A percentile compares a stretch with the other conserved stretches of the same genome.
Evolutionary conservation across 2,329 filamentous ascomycete genomes (phyloP).

Genomic region (Hirsutella thompsonii): DNA sequence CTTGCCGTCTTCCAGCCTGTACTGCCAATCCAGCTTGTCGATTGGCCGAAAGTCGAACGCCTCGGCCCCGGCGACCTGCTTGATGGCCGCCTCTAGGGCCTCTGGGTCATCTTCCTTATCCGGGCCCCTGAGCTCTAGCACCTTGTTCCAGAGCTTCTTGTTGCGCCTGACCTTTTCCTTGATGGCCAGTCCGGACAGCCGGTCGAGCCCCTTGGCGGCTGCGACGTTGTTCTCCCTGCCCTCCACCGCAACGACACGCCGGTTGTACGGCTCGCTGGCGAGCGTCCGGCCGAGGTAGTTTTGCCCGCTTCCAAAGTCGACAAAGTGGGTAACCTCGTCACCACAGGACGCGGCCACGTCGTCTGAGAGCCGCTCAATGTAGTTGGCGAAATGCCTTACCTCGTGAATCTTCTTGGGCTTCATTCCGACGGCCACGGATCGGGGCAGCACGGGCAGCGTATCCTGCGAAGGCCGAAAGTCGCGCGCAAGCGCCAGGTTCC

Average conservation of each 20-base stretch:
- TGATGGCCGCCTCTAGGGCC: constrained; percentile 17
- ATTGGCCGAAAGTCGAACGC: constrained; percentile 33
- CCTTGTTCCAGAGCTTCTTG: constrained; percentile 61
- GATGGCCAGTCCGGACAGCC: constrained; percentile 64
- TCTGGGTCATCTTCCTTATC: constrained; percentile 26
- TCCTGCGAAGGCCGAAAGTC: constrained; percentile 35
- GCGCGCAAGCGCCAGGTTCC: constrained; percentile 54
- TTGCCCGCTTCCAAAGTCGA: constrained; percentile 93
- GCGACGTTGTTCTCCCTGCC: constrained; percentile 75
- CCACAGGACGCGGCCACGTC: constrained; percentile 46
- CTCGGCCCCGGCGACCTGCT: constrained; percentile 19
- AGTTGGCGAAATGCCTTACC: constrained; percentile 80
- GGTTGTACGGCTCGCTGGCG: constrained; percentile 74
- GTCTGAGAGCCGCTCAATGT: constrained; percentile 50
- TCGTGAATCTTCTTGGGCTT: constrained; percentile 93
- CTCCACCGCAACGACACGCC: constrained; percentile 82
- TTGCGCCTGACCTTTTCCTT: constrained; percentile 65
- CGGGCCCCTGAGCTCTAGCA: constrained; percentile 25
- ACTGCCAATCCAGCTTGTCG: constrained; percentile 34
- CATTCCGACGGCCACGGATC: constrained; percentile 77
- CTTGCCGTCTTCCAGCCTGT: constrained; percentile 45
- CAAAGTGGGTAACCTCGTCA: constrained; percentile 63
- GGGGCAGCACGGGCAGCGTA: constrained; percentile 46
- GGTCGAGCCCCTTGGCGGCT: constrained; percentile 72
- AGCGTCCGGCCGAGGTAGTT: constrained; percentile 88